These are phyloP conservation scores for Hibiscus syriacus DNA, from an alignment of 345 rosid species.

Conservation along the genomic window DNA sequence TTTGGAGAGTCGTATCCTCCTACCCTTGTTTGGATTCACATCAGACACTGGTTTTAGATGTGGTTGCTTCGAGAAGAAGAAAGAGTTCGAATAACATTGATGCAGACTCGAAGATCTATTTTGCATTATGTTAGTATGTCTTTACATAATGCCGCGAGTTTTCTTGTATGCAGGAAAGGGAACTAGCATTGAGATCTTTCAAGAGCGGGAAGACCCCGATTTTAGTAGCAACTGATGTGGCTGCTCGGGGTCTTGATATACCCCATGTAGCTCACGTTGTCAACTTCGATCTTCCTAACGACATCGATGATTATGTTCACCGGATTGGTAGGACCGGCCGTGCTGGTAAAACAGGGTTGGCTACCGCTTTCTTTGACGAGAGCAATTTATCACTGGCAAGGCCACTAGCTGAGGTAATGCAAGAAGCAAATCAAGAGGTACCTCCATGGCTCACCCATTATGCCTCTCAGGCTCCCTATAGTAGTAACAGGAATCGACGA, in stretches of 20 bases:
- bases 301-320: no score
- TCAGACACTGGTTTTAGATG: not conserved
- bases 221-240: no score
- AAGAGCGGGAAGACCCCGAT: no score
- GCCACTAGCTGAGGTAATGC: no score
- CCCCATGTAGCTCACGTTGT: no score
- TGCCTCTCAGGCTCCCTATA: conserved; percentile 52
- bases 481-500: no score
- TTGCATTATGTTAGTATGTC: not conserved
- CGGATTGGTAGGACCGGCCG: conserved; percentile 96
- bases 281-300: no score
- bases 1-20: not conserved
- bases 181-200: no score
- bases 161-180: conserved; percentile 71
- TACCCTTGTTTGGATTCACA: not conserved
- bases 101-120: not conserved
- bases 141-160: not conserved
- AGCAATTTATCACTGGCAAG: conserved; percentile 46
- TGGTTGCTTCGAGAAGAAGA: not conserved
- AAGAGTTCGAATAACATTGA: not conserved
- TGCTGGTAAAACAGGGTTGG: conserved; percentile 87
- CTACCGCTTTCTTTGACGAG: conserved; percentile 95
- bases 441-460: conserved; percentile 82
- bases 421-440: no score
- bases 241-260: no score